phyloP scores from a whole-genome alignment of 805 yeast species.

The Zygosaccharomyces bailii region DNA sequence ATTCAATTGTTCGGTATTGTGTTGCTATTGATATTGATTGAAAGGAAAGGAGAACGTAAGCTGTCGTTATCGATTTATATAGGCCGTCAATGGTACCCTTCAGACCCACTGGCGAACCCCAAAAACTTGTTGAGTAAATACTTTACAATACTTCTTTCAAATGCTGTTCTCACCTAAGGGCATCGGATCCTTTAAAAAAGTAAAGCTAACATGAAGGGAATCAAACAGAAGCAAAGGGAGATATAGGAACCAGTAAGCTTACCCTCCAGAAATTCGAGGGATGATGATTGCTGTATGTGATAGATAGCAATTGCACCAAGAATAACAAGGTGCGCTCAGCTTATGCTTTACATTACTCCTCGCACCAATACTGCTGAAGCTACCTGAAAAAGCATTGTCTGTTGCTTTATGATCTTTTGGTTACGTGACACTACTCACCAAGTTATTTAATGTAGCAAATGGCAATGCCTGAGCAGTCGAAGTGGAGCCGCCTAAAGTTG shows the following conservation, averaged over 20 bases:
- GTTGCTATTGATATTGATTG: background rate
- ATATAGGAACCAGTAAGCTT: too few species aligned
- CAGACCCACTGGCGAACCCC: background rate
- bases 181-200: background rate
- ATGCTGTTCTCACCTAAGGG: background rate
- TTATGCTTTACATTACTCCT: too few species aligned
- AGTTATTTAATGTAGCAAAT: too few species aligned
- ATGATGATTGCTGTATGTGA: background rate
- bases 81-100: background rate
- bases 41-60: conserved; percentile 12
- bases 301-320: background rate
- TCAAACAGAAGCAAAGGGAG: background rate
- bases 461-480: too few species aligned
- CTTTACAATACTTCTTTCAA: background rate
- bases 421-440: too few species aligned
- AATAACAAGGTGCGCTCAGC: too few species aligned
- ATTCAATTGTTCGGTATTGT: background rate
- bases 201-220: background rate
- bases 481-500: too few species aligned
- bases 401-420: too few species aligned
- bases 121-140: background rate
- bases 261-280: too few species aligned
- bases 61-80: background rate
- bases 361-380: too few species aligned
- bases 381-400: too few species aligned